A percentile compares a stretch with the other conserved stretches of the same genome.
Evolutionary conservation across 164 flowering plant genomes (phyloP).

Genomic region (Kalanchoe fedtschenkoi): DNA sequence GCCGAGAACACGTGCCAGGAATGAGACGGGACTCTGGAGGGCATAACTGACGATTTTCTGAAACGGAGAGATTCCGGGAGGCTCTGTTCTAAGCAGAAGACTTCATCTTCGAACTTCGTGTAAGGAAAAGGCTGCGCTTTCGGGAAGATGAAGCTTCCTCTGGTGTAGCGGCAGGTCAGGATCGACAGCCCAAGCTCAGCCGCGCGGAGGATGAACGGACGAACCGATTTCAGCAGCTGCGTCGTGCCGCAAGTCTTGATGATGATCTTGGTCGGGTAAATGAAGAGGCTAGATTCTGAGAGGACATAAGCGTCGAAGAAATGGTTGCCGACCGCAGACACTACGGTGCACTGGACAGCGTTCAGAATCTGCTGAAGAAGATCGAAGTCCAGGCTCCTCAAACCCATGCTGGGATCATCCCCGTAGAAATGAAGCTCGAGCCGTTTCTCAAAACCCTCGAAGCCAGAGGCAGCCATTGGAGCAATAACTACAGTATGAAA

Average conservation of each 20-base stretch:
- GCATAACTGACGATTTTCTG: constrained; percentile 57
- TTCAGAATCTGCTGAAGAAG: constrained; percentile 39
- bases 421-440: constrained; percentile 69
- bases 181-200: constrained; percentile 32
- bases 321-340: constrained; percentile 64
- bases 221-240: constrained; percentile 73
- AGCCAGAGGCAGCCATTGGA: constrained; percentile 2
- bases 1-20: constrained; percentile 89
- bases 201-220: constrained; percentile 43
- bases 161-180: constrained; percentile 50
- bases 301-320: constrained; percentile 78
- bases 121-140: constrained; percentile 72
- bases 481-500: too few relatives aligned
- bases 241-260: constrained; percentile 98
- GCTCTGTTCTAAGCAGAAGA: constrained; percentile 35
- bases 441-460: neutral
- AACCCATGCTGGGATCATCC: constrained; percentile 44
- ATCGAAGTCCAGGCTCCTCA: constrained; percentile 38
- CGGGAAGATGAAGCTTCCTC: constrained; percentile 88
- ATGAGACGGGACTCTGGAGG: constrained; percentile 34
- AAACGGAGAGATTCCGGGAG: constrained; percentile 40
- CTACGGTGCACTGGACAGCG: constrained; percentile 81
- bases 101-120: constrained; percentile 64
- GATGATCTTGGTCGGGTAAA: constrained; percentile 73
- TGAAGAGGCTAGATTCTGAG: constrained; percentile 84